Conservation (phyloP, 139 green algal species). For the Coelastrella sp. region DNA sequence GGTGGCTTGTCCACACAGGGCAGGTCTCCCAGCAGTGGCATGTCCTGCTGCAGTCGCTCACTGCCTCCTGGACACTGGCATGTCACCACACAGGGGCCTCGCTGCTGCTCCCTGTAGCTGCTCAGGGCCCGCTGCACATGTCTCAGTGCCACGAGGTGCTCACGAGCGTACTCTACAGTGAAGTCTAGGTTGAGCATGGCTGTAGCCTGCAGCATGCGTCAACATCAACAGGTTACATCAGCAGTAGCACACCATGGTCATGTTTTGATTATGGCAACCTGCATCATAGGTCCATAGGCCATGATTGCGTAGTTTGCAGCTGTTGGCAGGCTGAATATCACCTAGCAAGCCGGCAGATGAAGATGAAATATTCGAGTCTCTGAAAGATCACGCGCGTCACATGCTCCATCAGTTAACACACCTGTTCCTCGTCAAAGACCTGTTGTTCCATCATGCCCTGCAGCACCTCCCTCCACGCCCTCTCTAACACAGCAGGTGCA, state of each 20-base stretch:
- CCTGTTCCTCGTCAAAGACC: constrained; percentile 33
- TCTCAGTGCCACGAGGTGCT: constrained; percentile 62
- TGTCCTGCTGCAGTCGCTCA: constrained; percentile 49
- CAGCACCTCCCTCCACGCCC: constrained; percentile 70
- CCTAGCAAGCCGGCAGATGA: no score
- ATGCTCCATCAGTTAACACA: background rate
- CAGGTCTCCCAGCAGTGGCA: constrained; percentile 80
- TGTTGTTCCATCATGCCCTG: background rate
- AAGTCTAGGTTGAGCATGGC: constrained; percentile 39
- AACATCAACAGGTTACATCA: background rate
- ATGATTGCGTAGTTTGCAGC: no score
- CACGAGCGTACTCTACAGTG: constrained; percentile 77
- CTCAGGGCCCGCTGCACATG: constrained; percentile 69
- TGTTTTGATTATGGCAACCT: no score
- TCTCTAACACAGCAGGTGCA: constrained; percentile 56
- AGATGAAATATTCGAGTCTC: no score
- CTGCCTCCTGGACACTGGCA: constrained; percentile 53
- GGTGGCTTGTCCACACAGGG: constrained; percentile 72
- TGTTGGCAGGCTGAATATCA: no score
- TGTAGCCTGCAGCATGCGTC: background rate
- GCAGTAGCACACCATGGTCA: no score
- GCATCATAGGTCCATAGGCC: no score
- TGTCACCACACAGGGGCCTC: constrained; percentile 64
- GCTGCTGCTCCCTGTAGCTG: constrained; percentile 61
- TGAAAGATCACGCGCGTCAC: no score